phyloP scores from a whole-genome alignment of 306 rosid species.

The Quercus rubra region DNA sequence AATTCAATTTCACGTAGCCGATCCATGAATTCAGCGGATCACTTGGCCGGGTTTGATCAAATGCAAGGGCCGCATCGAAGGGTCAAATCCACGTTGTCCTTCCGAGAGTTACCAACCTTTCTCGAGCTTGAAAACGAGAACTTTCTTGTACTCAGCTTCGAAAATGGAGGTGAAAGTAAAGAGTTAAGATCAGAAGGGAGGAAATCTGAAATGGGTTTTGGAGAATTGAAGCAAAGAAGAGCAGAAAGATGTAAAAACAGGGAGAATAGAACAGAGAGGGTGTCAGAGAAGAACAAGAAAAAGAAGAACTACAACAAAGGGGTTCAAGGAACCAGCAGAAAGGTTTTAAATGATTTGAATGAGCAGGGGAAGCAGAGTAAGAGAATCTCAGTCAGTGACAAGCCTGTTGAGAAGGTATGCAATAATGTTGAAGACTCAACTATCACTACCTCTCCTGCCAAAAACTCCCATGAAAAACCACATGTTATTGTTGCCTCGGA shows the following conservation, averaged over 20 bases:
- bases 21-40: slow-evolving; percentile 62
- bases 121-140: slow-evolving; percentile 55
- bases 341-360: slow-evolving; percentile 20
- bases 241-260: slow-evolving; percentile 19
- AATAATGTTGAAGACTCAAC: slow-evolving; percentile 33
- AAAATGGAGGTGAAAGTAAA: slow-evolving; percentile 20
- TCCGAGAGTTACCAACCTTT: slow-evolving; percentile 57
- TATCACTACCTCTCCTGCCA: slow-evolving; percentile 7
- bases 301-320: slow-evolving; percentile 12
- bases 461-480: slow-evolving; percentile 18
- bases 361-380: slow-evolving; percentile 28
- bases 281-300: slow-evolving; percentile 7
- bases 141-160: slow-evolving; percentile 65
- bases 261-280: slow-evolving; percentile 37
- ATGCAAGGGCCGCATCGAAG: slow-evolving; percentile 30
- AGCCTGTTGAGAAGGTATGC: background rate
- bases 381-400: slow-evolving; percentile 33
- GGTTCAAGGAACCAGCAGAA: slow-evolving; percentile 6
- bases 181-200: slow-evolving; percentile 33
- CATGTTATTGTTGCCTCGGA: slow-evolving; percentile 11
- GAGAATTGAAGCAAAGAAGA: slow-evolving; percentile 41
- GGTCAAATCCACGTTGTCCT: slow-evolving; percentile 53
- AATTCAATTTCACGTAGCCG: slow-evolving; percentile 41
- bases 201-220: slow-evolving; percentile 18
- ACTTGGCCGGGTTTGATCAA: slow-evolving; percentile 33